phyloP scores from a whole-genome alignment of 768 basidiomycete genomes.

The Cytidiella melzeri region DNA sequence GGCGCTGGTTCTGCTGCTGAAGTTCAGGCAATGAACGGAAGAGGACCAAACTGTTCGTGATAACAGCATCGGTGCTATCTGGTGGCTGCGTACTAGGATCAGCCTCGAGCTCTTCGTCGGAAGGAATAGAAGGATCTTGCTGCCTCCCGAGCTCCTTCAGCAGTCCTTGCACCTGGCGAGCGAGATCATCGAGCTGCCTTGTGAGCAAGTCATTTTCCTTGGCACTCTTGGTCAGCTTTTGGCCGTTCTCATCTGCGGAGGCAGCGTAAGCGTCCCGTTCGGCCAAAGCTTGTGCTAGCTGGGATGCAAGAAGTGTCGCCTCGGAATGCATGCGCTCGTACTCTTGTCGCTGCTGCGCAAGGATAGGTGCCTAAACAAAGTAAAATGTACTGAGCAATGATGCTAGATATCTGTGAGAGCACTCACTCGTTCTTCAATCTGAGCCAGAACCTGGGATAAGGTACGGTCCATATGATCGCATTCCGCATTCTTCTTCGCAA shows the following conservation, averaged over 20 bases:
- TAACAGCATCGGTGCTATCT: constrained; percentile 67
- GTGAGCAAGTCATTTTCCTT: constrained; percentile 64
- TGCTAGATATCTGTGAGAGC: background rate
- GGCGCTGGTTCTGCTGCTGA: constrained; percentile 89
- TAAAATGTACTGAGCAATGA: background rate
- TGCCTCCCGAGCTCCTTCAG: constrained; percentile 75
- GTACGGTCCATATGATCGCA: constrained; percentile 81
- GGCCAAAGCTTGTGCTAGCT: constrained; percentile 66
- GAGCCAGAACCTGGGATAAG: constrained; percentile 71
- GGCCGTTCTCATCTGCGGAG: constrained; percentile 50
- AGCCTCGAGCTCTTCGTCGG: constrained; percentile 51
- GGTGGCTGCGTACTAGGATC: constrained; percentile 40
- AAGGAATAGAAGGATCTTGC: constrained; percentile 76
- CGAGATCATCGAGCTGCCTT: constrained; percentile 75
- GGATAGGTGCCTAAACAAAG: constrained; percentile 69
- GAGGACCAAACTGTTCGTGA: constrained; percentile 82
- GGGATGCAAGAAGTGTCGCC: constrained; percentile 71
- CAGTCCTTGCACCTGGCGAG: constrained; percentile 77
- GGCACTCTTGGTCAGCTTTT: constrained; percentile 52
- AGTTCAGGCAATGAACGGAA: constrained; percentile 75
- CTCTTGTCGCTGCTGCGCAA: constrained; percentile 85
- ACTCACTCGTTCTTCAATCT: constrained; percentile 86
- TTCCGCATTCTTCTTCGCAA: constrained; percentile 71
- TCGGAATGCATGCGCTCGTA: constrained; percentile 81
- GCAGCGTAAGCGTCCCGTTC: constrained; percentile 66